These are phyloP conservation scores for Fusarium decemcellulare DNA, from an alignment of 2,329 filamentous ascomycete genomes.

Conservation along the genomic window DNA sequence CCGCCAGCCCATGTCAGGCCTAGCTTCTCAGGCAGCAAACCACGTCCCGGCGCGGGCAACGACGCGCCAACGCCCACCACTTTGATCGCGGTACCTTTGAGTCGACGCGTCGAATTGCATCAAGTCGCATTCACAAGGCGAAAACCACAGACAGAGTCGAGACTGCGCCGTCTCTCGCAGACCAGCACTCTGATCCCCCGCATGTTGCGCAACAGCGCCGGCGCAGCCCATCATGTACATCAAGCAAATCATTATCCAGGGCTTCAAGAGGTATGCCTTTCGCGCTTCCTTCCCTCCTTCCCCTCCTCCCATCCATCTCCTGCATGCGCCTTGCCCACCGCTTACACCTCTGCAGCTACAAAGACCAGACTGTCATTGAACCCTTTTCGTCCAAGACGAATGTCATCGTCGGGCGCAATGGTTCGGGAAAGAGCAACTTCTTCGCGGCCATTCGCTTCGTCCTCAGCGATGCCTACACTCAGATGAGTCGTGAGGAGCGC, in stretches of 20 bases:
- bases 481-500: constrained; percentile 95
- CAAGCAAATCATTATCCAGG: constrained; percentile 99
- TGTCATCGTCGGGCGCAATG: constrained; percentile 99
- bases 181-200: constrained; percentile 42
- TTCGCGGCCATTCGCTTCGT: constrained; percentile 99
- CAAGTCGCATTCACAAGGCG: constrained; percentile 41
- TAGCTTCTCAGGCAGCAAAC: constrained; percentile 44
- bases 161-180: constrained; percentile 43
- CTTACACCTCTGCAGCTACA: constrained; percentile 78
- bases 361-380: constrained; percentile 98
- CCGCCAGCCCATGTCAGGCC: constrained; percentile 5
- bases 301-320: constrained; percentile 7
- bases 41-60: constrained; percentile 34
- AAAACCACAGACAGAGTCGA: constrained; percentile 38
- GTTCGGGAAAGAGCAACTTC: constrained; percentile 99
- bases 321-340: constrained; percentile 20
- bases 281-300: constrained; percentile 1
- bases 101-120: constrained; percentile 48
- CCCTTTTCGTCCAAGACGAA: constrained; percentile 98
- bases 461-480: constrained; percentile 96
- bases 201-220: constrained; percentile 57
- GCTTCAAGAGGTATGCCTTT: constrained; percentile 90
- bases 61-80: constrained; percentile 46
- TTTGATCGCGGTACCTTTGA: constrained; percentile 46
- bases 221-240: constrained; percentile 83